phyloP scores from a whole-genome alignment of 2,329 filamentous ascomycete species.

The Calonectria hawksworthii region DNA sequence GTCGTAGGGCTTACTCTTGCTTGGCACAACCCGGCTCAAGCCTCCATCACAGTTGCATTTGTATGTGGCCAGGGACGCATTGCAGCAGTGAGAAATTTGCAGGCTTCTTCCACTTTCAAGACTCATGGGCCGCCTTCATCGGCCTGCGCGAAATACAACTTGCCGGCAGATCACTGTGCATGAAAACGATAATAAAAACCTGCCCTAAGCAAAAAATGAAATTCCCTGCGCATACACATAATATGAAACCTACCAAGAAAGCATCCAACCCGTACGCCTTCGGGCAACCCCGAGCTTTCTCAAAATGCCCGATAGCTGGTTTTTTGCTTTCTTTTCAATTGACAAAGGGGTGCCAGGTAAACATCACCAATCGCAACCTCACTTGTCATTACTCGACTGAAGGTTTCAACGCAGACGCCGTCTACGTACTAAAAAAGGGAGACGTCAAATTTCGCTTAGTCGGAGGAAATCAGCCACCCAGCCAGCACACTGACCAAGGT shows the following conservation, averaged over 20 bases:
- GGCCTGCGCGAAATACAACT: neutral
- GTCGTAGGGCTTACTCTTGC: neutral
- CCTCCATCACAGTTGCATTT: neutral
- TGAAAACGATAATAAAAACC: neutral
- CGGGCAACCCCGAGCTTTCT: neutral
- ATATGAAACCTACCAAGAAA: neutral
- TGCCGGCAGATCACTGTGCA: neutral
- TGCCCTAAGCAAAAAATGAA: neutral
- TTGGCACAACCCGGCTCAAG: neutral
- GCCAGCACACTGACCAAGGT: neutral
- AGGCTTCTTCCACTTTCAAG: neutral
- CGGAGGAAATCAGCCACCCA: slow-evolving; percentile 32
- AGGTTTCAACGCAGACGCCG: neutral
- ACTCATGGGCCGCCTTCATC: neutral
- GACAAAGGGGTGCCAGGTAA: neutral
- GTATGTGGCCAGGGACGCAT: neutral
- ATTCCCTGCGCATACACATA: neutral
- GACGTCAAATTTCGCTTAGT: slow-evolving; percentile 43
- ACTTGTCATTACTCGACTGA: neutral
- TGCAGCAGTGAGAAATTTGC: neutral
- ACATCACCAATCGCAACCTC: neutral
- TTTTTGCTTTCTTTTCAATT: too few species aligned
- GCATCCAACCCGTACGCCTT: too few species aligned
- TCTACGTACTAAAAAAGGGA: slow-evolving; percentile 26
- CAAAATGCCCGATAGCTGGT: neutral